Base-by-base conservation (phyloP, 2,329 filamentous ascomycete species). In the Aspergillus latus region DNA sequence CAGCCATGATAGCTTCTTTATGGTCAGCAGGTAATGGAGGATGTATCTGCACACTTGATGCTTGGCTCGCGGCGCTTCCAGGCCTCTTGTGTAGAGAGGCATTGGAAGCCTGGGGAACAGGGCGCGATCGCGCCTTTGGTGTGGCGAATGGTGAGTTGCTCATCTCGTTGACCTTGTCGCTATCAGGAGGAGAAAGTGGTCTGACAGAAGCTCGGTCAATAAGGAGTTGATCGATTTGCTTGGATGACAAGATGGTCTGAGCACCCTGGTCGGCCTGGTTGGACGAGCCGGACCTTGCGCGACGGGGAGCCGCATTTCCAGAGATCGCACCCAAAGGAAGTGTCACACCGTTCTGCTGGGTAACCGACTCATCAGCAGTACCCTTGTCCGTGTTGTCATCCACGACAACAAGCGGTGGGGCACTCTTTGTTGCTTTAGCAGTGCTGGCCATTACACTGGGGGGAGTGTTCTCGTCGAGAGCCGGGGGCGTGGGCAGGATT, bases 21-120 rank as follows among this genome's bases (percentile, higher is more conserved):
- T 96, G 92, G 70, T 97, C 92, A 10, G 80, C 65, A 40, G 92
- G 93, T 57, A 97, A 79, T 32, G 92, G 92, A 37, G 91, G 91
- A 58, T 85, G 81, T 32, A 76, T 75, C 5, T 73, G 73, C 53
- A 72, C 72, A 50, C 77, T 76, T 13, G 78, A 76, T 45, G 78
- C 83, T 45, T 82, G 81, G 72, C 92, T 96, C 37, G 84, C 79
- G 42, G 89, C 82, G 72, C 91, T 97, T 39, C 82, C 82, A 36
- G 91, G 90, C 62, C 91, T 83, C 59, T 75, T 78, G 10, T 69
- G 75, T 51, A 65, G 53, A 53, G 68, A 64, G 43, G 63, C 59
- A 11, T 63, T 63, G 11, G 70, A 71, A 39, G 70, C 67, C 42
- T 74, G 75, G 43, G 66, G 58, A 57, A 64, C 66, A 39, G 65